Conservation (phyloP, 768 basidiomycete genomes). For the Hydnomerulius pinastri region DNA sequence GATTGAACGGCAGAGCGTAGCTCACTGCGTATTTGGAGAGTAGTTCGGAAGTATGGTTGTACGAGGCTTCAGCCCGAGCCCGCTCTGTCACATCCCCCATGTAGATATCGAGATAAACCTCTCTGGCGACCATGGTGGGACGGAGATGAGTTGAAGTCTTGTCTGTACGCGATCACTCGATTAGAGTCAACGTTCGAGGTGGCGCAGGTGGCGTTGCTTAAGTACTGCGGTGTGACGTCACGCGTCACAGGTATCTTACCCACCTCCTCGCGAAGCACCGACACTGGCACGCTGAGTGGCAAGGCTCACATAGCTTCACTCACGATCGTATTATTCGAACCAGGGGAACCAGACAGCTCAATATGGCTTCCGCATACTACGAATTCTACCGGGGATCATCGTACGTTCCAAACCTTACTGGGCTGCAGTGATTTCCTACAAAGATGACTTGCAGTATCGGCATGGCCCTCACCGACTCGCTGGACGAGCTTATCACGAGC, state of each 20-base stretch:
- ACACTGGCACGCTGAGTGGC: neutral
- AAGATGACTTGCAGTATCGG: constrained; percentile 67
- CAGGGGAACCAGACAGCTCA: constrained; percentile 14
- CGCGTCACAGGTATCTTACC: constrained; percentile 18
- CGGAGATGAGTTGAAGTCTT: constrained; percentile 25
- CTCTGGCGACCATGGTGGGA: neutral
- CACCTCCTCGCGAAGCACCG: too few relatives aligned
- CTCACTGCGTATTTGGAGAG: constrained; percentile 40
- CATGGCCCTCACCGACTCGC: constrained; percentile 94
- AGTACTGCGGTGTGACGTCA: constrained; percentile 31
- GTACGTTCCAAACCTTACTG: constrained; percentile 47
- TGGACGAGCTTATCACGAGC: constrained; percentile 97
- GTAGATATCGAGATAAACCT: constrained; percentile 43
- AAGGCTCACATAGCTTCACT: neutral
- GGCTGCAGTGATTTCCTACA: constrained; percentile 1
- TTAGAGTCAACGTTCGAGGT: too few relatives aligned
- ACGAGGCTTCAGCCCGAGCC: constrained; percentile 25
- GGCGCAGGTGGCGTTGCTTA: too few relatives aligned
- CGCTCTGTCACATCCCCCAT: constrained; percentile 39
- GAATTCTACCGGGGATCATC: constrained; percentile 92
- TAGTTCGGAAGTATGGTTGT: constrained; percentile 34
- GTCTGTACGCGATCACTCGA: too few relatives aligned
- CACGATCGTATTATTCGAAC: constrained; percentile 10
- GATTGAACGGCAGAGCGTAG: constrained; percentile 43
- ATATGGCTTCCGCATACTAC: constrained; percentile 84